phyloP scores from a whole-genome alignment of 345 rosid species.

The Eucalyptus sideroxylon region DNA sequence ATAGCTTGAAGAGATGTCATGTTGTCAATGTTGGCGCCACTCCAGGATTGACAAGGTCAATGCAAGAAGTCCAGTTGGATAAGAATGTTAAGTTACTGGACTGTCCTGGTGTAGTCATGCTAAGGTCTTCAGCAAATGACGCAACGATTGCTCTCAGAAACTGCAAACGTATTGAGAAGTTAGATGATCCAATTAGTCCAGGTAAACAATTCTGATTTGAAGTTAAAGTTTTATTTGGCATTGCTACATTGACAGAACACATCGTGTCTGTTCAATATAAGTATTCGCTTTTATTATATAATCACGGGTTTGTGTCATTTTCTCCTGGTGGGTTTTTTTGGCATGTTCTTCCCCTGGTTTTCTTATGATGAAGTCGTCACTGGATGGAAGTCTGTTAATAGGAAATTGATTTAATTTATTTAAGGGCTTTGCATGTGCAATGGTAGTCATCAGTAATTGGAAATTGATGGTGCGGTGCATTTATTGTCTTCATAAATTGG shows the following conservation, averaged over 20 bases:
- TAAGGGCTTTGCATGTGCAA: not conserved
- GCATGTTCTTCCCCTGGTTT: not conserved
- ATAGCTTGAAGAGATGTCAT: conserved; percentile 90
- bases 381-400: not conserved
- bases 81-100: conserved; percentile 84
- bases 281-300: not conserved
- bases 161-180: conserved; percentile 93
- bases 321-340: not conserved
- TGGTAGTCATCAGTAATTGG: not conserved
- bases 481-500: not conserved
- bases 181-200: conserved; percentile 90
- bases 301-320: not conserved
- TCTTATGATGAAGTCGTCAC: not conserved
- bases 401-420: not conserved
- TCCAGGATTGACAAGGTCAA: conserved; percentile 84
- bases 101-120: conserved; percentile 98
- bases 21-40: conserved; percentile 94
- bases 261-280: not conserved
- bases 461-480: not conserved
- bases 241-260: not conserved
- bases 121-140: conserved; percentile 59
- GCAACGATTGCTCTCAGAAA: conserved; percentile 75
- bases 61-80: conserved; percentile 97
- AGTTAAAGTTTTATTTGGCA: not conserved
- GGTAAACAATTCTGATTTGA: conserved; percentile 24